Evolutionary conservation across 768 basidiomycete species (phyloP), one percentile per base, ranked within the genome.

Genomic region (Mrakia blollopis): DNA sequence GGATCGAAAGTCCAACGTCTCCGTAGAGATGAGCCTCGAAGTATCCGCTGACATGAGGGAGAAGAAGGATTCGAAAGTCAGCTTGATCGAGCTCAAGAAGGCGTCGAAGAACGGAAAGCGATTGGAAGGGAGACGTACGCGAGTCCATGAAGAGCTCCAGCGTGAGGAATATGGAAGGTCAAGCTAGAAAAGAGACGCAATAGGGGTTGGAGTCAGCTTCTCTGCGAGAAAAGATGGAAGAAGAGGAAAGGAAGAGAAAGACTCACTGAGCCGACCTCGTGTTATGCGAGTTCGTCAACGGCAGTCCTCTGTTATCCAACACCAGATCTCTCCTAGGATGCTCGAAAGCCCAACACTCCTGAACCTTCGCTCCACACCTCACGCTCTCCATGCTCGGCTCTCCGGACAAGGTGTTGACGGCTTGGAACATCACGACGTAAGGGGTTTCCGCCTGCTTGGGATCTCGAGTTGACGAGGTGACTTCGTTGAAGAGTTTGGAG

Each of bases 371-470:
- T 21, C 94, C 94, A 85, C 92, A 94, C 65, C 88, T 87, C 25
- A 88, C 89, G 50, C 80, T 81, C 50, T 86, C 80, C 60, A 88
- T 87, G 69, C 91, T 86, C 2, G 74, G 73, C 23, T 76, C 70
- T 11, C 90, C 94, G 76, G 92, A 93, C 60, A 99, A 86, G 77
- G 94, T 87, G 79, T 94, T 95, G 78, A 93, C 91, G 13, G 93
- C 92, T 81, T 93, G 91, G 83, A 99, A 93, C 95, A 98, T 96
- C 78, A 98, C 97, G 25, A 99, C 97, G 80, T 98, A 98, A 0
- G 97, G 96, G 44, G 94, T 98, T 84, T 99, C 97, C 76, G 91
- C 83, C 35, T 89, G 88, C 83, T 92, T 92, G 47, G 88, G 84
- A 60, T 85, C 83, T 50, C 81, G 88, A 28, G 81, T 85, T 83